Evolutionary conservation across 305 asterid genomes (phyloP).

Genomic region (Striga hermonthica): DNA sequence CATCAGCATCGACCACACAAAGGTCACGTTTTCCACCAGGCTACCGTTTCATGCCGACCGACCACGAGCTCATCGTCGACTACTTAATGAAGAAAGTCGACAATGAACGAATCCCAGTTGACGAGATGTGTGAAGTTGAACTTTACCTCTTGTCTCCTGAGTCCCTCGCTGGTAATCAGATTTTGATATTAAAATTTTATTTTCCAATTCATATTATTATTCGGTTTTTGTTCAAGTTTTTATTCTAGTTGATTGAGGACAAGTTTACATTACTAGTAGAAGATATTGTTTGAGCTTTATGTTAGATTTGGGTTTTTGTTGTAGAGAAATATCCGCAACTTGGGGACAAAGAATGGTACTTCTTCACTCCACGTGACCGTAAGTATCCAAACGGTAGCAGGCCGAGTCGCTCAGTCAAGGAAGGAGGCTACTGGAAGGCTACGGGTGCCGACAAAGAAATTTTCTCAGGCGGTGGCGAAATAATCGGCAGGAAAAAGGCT

Average conservation of each 20-base stretch:
- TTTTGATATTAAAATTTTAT: too few species aligned
- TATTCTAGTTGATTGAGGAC: too few species aligned
- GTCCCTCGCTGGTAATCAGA: neutral
- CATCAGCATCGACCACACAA: too few species aligned
- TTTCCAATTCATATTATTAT: too few species aligned
- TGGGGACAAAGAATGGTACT: slow-evolving; percentile 24
- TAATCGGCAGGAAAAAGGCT: slow-evolving; percentile 12
- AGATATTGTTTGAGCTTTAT: too few species aligned
- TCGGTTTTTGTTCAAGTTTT: too few species aligned
- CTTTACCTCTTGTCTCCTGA: neutral
- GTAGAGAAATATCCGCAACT: neutral
- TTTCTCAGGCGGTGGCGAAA: neutral
- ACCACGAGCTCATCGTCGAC: neutral
- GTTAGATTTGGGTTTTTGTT: neutral
- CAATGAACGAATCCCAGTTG: neutral
- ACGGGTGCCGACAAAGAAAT: slow-evolving; percentile 4
- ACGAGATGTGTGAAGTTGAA: neutral
- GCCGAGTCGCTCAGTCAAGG: slow-evolving; percentile 12
- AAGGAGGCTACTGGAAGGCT: slow-evolving; percentile 23
- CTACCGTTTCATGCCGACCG: neutral
- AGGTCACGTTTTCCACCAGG: neutral
- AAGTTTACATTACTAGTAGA: too few species aligned
- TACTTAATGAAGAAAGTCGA: neutral
- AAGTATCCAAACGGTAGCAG: slow-evolving; percentile 16
- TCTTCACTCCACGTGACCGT: slow-evolving; percentile 20